Base-by-base conservation (phyloP, 495 filamentous ascomycete genomes). In the Niebla homalea region DNA sequence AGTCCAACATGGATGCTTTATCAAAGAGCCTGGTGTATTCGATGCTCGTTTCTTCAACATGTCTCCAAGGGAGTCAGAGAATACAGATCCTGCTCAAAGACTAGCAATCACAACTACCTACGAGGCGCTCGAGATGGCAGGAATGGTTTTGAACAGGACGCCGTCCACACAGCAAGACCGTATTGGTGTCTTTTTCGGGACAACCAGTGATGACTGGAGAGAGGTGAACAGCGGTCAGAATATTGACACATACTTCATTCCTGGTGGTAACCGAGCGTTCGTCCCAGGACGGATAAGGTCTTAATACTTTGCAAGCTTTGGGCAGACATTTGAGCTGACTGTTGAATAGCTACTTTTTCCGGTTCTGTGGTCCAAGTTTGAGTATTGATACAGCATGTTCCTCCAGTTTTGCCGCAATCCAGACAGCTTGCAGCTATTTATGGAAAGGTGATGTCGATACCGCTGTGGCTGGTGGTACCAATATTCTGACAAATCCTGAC, bases 141-240 rank as follows among this genome's bases (percentile, higher is more conserved):
- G 86, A 0, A 46, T 86, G 58, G 83, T 90, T 36, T 83, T 85
- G 0, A 85, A 93, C 64, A 72, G 84, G 49, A 93, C 88, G 0
- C 84, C 84, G 0, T 87, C 86, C 0, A 89, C 86, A 0, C 77
- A 83, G 55, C 72, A 84, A 18, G 80, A 90, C 61, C 77, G 88
- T 8, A 81, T 94, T 46, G 89, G 88, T 36, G 87, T 84, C 18
- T 95, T 92, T 64, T 92, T 90, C 61, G 89, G 89, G 39, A 84
- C 88, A 68, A 90, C 88, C 2, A 88, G 84, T 53, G 85, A 93
- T 49, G 89, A 95, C 54, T 94, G 87, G 73, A 79, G 83, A 65
- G 89, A 94, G 56, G n/a, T 53, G 19, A 63, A 51, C 62, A 62
- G 50, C 64, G 41, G 19, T 5, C 48, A 55, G 36, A 39, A 46